Evolutionary conservation across 106 monocot genomes (phyloP).

Genomic region (Gastrodia elata): DNA sequence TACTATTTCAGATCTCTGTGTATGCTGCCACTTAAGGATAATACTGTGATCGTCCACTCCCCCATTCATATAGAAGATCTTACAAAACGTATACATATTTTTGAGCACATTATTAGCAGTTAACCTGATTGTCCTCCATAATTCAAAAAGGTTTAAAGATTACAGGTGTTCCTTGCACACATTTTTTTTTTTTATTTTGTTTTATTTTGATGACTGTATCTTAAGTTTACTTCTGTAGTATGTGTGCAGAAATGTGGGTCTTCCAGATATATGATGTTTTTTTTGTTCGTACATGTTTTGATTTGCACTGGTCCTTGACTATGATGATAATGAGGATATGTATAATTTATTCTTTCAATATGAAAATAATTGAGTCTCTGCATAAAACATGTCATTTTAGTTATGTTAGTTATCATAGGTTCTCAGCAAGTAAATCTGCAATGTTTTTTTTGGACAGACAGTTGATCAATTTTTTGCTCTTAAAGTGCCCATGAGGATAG

Average conservation of each 20-base stretch:
- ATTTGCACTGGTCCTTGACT: neutral
- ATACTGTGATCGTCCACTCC: no score
- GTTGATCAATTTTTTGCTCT: conserved; percentile 93
- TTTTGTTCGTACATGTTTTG: neutral
- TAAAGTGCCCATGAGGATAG: conserved; percentile 88
- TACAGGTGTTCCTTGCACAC: no score
- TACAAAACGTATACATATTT: no score
- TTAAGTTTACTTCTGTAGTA: neutral
- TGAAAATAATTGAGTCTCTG: neutral
- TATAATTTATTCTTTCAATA: neutral
- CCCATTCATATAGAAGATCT: no score
- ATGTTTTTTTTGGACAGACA: conserved; percentile 39
- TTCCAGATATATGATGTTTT: neutral
- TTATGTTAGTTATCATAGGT: neutral
- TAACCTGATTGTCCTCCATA: no score
- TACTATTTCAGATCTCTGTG: no score
- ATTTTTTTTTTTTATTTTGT: no score
- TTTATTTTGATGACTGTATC: neutral
- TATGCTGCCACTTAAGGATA: no score
- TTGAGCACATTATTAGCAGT: no score
- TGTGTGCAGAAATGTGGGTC: neutral
- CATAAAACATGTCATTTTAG: neutral
- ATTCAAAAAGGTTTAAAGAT: no score
- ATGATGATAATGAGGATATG: neutral
- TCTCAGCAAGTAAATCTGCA: neutral